These are phyloP conservation scores for Basipetospora sp. DNA, from an alignment of 2,329 filamentous ascomycete species.

Conservation along the genomic window DNA sequence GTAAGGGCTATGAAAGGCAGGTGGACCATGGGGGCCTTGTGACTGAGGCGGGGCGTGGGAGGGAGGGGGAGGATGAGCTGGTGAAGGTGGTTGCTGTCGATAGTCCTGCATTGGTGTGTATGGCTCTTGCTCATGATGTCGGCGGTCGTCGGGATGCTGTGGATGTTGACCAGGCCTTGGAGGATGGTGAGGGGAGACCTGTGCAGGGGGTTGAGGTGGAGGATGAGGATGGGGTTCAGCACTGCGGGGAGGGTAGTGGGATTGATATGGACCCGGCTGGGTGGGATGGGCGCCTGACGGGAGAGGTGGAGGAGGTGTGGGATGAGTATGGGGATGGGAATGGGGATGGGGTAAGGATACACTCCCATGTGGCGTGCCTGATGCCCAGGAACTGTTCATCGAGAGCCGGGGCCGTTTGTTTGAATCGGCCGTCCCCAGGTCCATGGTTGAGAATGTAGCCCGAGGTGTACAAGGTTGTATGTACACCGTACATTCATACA, in stretches of 20 bases:
- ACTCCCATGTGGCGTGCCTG: constrained; percentile 28
- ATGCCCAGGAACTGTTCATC: constrained; percentile 30
- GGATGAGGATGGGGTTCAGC: constrained; percentile 10
- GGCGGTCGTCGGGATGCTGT: constrained; percentile 34
- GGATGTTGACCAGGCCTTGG: constrained; percentile 17
- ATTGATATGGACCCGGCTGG: constrained; percentile 16
- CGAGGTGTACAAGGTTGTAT: constrained; percentile 14
- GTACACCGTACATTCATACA: constrained; percentile 20
- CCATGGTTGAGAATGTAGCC: constrained; percentile 31
- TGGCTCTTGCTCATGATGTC: constrained; percentile 41
- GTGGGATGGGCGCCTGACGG: constrained; percentile 13
- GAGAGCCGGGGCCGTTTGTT: constrained; percentile 43
- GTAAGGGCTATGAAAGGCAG: constrained; percentile 14
- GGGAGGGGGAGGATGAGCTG: constrained; percentile 3
- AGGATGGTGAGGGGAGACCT: constrained; percentile 14
- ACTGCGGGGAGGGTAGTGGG: constrained; percentile 16
- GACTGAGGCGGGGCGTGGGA: not conserved
- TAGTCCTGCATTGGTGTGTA: constrained; percentile 42
- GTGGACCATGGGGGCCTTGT: constrained; percentile 2
- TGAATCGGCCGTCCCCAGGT: constrained; percentile 38
- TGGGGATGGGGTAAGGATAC: constrained; percentile 17
- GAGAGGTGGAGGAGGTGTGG: constrained; percentile 12
- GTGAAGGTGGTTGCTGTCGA: constrained; percentile 20
- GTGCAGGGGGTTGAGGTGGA: constrained; percentile 12
- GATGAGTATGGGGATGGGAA: constrained; percentile 9